Conservation (phyloP, 2,329 filamentous ascomycete species). For the Dendryphion nanum region DNA sequence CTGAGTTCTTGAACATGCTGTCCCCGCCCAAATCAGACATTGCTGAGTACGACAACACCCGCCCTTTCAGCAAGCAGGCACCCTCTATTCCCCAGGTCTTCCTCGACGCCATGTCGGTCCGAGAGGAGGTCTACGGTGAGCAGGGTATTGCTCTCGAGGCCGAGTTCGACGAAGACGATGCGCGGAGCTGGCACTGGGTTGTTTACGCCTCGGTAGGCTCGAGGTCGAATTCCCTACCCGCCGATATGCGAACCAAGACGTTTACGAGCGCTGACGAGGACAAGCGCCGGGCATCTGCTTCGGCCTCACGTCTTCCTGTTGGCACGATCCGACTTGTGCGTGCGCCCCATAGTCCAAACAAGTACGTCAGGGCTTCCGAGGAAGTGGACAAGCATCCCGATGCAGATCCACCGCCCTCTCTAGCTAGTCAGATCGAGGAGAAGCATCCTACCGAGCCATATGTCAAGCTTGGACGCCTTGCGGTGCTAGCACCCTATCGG, state of each 20-base stretch:
- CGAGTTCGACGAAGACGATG: slow-evolving; percentile 80
- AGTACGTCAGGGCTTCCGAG: slow-evolving; percentile 29
- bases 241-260: slow-evolving; percentile 41
- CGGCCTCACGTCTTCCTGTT: slow-evolving; percentile 55
- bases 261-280: slow-evolving; percentile 41
- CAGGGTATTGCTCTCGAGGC: slow-evolving; percentile 59
- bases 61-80: slow-evolving; percentile 32
- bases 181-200: slow-evolving; percentile 81
- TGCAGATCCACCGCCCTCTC: slow-evolving; percentile 22
- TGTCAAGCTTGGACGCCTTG: slow-evolving; percentile 77
- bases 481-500: slow-evolving; percentile 65
- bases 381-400: slow-evolving; percentile 14
- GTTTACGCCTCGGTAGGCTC: slow-evolving; percentile 67
- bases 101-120: slow-evolving; percentile 57
- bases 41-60: slow-evolving; percentile 36
- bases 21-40: slow-evolving; percentile 35
- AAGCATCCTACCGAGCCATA: slow-evolving; percentile 70
- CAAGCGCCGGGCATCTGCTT: slow-evolving; percentile 33
- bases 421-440: slow-evolving; percentile 43
- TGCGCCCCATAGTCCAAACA: slow-evolving; percentile 72
- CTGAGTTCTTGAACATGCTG: slow-evolving; percentile 41
- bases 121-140: slow-evolving; percentile 58
- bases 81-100: slow-evolving; percentile 45
- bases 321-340: slow-evolving; percentile 79
- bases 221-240: slow-evolving; percentile 31